A percentile compares a stretch with the other conserved stretches of the same genome.
Conservation (phyloP, 352 stramenopile genomes). For the Phytophthora hybrid region DNA sequence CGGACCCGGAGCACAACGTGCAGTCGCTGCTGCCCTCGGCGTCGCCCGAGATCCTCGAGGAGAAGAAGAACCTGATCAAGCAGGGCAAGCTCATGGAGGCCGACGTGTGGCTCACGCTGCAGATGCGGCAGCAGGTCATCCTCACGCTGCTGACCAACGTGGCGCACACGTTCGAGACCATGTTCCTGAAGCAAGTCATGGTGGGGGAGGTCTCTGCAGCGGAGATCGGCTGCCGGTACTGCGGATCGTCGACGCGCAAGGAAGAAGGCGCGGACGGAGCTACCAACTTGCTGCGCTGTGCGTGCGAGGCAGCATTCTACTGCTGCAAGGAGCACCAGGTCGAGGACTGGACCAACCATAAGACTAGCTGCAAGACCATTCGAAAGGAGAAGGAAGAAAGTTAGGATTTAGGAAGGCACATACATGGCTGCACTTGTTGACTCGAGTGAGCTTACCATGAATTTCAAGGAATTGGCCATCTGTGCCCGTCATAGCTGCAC, state of each 20-base stretch:
- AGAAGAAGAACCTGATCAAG: constrained; percentile 74
- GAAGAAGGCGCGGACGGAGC: constrained; percentile 17
- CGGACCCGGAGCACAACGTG: constrained; percentile 77
- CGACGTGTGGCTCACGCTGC: constrained; percentile 85
- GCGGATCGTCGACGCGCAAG: constrained; percentile 55
- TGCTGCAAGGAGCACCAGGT: constrained; percentile 87
- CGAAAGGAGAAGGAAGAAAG: constrained; percentile 40
- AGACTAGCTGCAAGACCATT: constrained; percentile 78
- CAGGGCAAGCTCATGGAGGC: constrained; percentile 83
- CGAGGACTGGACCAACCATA: constrained; percentile 86
- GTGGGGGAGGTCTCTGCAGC: constrained; percentile 64
- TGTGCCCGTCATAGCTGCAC: background rate
- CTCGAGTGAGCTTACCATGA: background rate
- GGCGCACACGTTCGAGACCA: constrained; percentile 85
- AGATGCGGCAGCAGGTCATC: constrained; percentile 88
- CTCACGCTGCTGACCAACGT: constrained; percentile 85
- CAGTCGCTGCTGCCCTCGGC: constrained; percentile 80
- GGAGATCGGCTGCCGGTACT: constrained; percentile 78
- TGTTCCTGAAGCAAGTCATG: constrained; percentile 82
- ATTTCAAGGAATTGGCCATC: background rate
- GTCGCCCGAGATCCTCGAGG: constrained; percentile 56
- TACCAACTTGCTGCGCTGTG: constrained; percentile 63
- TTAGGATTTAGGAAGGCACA: background rate
- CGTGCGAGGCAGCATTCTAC: constrained; percentile 83
- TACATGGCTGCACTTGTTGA: background rate